phyloP scores from a whole-genome alignment of 2,329 filamentous ascomycete species.

The Apiospora phragmitis region DNA sequence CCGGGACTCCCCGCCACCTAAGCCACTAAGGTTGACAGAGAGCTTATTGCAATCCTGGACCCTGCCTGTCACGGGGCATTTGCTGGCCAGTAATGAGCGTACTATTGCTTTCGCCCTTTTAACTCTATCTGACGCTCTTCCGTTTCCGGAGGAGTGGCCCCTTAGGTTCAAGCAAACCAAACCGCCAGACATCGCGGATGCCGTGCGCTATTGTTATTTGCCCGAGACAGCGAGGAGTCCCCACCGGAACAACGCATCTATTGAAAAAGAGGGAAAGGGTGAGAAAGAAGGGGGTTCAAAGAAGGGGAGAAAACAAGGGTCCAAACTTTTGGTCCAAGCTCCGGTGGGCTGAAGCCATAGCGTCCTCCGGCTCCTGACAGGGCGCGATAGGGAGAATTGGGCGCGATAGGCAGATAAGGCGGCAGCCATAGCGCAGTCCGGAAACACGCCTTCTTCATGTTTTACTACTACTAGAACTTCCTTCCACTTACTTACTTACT shows the following conservation, averaged over 20 bases:
- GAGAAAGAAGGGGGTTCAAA: background rate
- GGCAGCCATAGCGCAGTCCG: background rate
- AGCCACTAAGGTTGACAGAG: background rate
- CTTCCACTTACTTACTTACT: background rate
- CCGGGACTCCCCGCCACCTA: background rate
- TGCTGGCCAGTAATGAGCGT: background rate
- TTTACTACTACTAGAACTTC: background rate
- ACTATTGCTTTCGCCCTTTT: constrained; percentile 6
- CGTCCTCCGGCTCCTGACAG: background rate
- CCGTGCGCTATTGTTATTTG: background rate
- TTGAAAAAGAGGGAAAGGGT: background rate
- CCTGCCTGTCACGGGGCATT: background rate
- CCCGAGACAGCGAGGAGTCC: background rate
- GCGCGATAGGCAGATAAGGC: background rate
- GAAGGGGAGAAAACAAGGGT: background rate
- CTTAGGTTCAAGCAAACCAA: background rate
- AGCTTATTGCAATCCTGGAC: background rate
- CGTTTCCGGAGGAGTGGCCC: background rate
- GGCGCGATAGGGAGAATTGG: background rate
- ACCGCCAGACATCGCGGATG: background rate
- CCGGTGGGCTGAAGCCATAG: background rate
- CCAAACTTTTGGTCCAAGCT: background rate
- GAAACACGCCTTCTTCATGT: background rate
- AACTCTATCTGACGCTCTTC: background rate
- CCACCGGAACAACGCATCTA: background rate